Percentiles rank a stretch among this genome's conserved stretches.
Conservation (phyloP, 352 stramenopile species). For the Globisporangium sylvaticum region DNA sequence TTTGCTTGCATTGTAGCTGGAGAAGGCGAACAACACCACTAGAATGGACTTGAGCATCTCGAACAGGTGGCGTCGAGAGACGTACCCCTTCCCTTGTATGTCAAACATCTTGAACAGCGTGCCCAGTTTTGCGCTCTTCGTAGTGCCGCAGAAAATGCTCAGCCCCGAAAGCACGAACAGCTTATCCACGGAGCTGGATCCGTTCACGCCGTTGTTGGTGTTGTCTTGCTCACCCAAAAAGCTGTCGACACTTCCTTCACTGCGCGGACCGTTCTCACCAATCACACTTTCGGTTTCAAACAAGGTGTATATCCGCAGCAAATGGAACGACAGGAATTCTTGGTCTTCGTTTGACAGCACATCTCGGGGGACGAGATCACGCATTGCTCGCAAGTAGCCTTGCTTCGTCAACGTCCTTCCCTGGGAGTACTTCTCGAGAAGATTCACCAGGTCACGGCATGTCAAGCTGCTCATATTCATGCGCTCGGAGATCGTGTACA, state of each 20-base stretch:
- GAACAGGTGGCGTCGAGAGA: conserved; percentile 73
- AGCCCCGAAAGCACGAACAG: conserved; percentile 79
- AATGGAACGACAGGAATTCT: conserved; percentile 84
- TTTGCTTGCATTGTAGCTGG: conserved; percentile 64
- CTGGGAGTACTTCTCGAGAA: conserved; percentile 65
- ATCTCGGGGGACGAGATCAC: conserved; percentile 65
- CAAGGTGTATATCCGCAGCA: conserved; percentile 77
- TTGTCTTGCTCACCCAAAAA: conserved; percentile 23
- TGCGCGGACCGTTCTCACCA: conserved; percentile 26
- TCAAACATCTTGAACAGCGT: conserved; percentile 85
- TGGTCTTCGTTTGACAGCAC: conserved; percentile 81
- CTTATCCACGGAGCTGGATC: conserved; percentile 65
- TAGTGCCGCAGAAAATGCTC: conserved; percentile 92
- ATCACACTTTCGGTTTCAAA: conserved; percentile 74
- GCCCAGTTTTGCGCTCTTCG: conserved; percentile 93
- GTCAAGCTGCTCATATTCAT: conserved; percentile 77
- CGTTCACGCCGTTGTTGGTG: conserved; percentile 16
- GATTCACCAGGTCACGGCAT: conserved; percentile 57
- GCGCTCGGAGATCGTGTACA: conserved; percentile 84
- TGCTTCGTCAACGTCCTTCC: conserved; percentile 68
- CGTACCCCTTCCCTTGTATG: conserved; percentile 48
- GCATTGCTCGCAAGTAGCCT: conserved; percentile 76
- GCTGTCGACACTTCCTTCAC: conserved; percentile 17
- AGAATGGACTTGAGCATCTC: conserved; percentile 81
- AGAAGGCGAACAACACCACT: conserved; percentile 82